Percentiles rank a stretch among this genome's conserved stretches.
phyloP scores from a whole-genome alignment of 2,329 filamentous ascomycete genomes.

The Aaosphaeria pasadenensis region DNA sequence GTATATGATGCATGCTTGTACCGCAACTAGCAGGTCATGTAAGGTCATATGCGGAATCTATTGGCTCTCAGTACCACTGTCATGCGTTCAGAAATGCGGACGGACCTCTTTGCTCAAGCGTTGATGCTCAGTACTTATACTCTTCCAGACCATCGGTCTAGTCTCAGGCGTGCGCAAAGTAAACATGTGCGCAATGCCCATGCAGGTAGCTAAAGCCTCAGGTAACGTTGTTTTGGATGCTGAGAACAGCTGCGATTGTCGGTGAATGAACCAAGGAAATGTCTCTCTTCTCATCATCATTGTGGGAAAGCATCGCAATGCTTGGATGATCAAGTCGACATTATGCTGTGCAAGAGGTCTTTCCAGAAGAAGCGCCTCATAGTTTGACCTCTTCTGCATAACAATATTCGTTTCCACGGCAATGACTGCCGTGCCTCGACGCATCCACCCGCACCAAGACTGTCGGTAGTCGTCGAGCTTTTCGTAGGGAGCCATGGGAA shows the following conservation, averaged over 20 bases:
- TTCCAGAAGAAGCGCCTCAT: neutral
- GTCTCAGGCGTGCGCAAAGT: neutral
- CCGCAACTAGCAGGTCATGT: neutral
- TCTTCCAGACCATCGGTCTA: neutral
- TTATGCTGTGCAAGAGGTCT: neutral
- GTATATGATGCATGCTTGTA: neutral
- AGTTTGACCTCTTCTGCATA: neutral
- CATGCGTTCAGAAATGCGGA: neutral
- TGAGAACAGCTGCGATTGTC: neutral
- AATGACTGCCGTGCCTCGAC: neutral
- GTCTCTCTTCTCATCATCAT: neutral
- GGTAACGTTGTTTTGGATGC: neutral
- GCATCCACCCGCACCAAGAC: neutral
- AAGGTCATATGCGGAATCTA: neutral
- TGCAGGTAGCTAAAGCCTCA: neutral
- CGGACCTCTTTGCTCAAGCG: neutral
- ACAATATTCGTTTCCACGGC: neutral
- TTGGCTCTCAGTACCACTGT: neutral
- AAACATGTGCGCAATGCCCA: neutral
- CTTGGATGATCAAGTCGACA: neutral
- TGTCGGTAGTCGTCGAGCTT: too few relatives aligned
- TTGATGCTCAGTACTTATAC: neutral
- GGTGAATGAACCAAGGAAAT: neutral
- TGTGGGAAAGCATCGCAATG: neutral
- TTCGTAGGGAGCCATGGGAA: neutral